Conservation (phyloP, 129 eudicot genomes). For the Helianthus tuberosus region DNA sequence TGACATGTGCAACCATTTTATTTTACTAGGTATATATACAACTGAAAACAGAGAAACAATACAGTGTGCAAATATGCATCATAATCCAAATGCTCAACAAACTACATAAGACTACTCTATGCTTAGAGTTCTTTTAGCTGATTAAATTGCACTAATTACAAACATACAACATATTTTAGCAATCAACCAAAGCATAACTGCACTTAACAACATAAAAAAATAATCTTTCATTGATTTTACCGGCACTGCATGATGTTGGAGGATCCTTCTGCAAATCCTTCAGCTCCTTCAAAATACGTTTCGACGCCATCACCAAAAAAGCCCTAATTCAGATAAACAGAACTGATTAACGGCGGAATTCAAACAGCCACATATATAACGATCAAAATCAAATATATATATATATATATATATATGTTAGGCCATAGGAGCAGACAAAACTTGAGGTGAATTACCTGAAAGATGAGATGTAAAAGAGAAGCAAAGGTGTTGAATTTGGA, state of each 20-base stretch:
- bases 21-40: no score
- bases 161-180: neutral
- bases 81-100: neutral
- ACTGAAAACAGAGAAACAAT: no score
- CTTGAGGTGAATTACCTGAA: no score
- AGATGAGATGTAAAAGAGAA: no score
- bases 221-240: slow-evolving; percentile 8
- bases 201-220: neutral
- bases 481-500: no score
- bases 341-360: neutral
- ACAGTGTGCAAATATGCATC: no score
- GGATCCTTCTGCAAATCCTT: slow-evolving; percentile 71
- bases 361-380: no score
- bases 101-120: neutral
- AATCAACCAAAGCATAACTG: neutral
- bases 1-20: no score
- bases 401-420: no score
- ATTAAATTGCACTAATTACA: slow-evolving; percentile 12
- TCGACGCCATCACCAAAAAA: slow-evolving; percentile 61
- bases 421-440: no score
- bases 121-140: neutral
- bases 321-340: slow-evolving; percentile 13
- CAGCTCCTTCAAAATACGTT: slow-evolving; percentile 68
- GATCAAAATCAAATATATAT: no score
- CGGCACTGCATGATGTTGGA: slow-evolving; percentile 87